Percentiles rank a stretch among this genome's conserved stretches.
Evolutionary conservation across 176 grass and related monocot genomes (phyloP).

Genomic region (Zoysia pacifica): DNA sequence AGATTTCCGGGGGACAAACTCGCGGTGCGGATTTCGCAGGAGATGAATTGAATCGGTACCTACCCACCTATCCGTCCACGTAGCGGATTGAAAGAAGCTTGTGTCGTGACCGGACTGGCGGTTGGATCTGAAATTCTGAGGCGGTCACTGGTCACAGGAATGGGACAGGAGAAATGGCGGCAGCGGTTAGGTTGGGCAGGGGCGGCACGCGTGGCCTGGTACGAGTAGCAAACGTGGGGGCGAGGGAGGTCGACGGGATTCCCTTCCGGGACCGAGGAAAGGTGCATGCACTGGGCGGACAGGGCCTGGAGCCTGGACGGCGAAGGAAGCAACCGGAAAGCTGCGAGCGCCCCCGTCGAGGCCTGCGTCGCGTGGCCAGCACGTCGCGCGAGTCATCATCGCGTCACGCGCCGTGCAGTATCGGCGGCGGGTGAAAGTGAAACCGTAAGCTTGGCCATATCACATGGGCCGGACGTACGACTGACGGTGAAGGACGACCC

Average conservation of each 20-base stretch:
- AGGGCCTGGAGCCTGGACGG: background rate
- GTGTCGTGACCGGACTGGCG: background rate
- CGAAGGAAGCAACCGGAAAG: background rate
- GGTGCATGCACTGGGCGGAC: constrained; percentile 11
- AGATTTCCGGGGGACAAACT: background rate
- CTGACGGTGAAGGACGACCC: background rate
- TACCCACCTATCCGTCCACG: background rate
- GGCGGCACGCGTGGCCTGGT: background rate
- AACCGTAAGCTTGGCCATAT: background rate
- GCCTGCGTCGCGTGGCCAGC: background rate
- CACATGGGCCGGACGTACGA: background rate
- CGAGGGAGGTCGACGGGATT: background rate
- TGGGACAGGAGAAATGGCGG: too few species aligned
- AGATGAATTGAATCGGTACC: background rate
- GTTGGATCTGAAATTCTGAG: background rate
- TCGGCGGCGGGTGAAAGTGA: background rate
- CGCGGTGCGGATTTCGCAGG: background rate
- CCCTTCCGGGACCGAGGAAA: background rate
- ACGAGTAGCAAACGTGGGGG: too few species aligned
- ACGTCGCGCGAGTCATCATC: background rate
- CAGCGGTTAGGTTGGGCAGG: background rate
- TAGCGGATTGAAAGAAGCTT: background rate
- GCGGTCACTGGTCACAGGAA: too few species aligned
- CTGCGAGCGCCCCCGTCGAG: background rate
- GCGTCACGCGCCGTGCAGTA: background rate